A percentile compares a stretch with the other conserved stretches of the same genome.
Evolutionary conservation across 2,329 filamentous ascomycete species (phyloP).

Genomic region (Scolecobasidium constrictum): DNA sequence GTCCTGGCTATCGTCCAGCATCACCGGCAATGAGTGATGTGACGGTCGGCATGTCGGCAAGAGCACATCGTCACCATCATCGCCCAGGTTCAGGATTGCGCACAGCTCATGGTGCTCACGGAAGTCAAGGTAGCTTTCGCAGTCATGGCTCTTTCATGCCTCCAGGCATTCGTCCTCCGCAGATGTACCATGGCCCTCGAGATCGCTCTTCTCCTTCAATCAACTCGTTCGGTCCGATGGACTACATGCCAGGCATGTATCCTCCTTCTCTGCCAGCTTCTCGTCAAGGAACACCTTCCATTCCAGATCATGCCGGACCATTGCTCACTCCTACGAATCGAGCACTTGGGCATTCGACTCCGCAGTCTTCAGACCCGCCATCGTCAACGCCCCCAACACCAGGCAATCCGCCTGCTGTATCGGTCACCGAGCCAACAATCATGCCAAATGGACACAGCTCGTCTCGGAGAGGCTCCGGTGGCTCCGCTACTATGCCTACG

Average conservation of each 20-base stretch:
- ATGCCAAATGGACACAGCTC: background rate
- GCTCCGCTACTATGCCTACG: constrained; percentile 1
- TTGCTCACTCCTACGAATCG: constrained; percentile 15
- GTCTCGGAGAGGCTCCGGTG: background rate
- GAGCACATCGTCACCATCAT: constrained; percentile 4
- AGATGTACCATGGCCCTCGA: constrained; percentile 1
- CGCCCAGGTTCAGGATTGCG: constrained; percentile 6
- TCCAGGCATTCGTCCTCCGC: background rate
- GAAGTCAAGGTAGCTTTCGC: background rate
- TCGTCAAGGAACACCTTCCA: constrained; percentile 6
- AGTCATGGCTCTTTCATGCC: background rate
- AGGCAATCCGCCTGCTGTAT: constrained; percentile 23
- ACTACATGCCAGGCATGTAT: background rate
- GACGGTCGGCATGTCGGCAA: constrained; percentile 15
- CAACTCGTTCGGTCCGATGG: background rate
- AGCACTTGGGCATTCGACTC: constrained; percentile 18
- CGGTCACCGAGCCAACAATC: constrained; percentile 4
- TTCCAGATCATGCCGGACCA: constrained; percentile 1
- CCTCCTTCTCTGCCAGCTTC: constrained; percentile 2
- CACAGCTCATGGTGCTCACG: background rate
- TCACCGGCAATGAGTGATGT: constrained; percentile 35
- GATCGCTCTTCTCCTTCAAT: constrained; percentile 3
- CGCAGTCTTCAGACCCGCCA: constrained; percentile 32
- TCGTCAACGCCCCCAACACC: constrained; percentile 33
- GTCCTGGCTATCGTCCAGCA: constrained; percentile 28